Base-by-base conservation (phyloP, 2,329 filamentous ascomycete species). In the Paradendryphiella salina region DNA sequence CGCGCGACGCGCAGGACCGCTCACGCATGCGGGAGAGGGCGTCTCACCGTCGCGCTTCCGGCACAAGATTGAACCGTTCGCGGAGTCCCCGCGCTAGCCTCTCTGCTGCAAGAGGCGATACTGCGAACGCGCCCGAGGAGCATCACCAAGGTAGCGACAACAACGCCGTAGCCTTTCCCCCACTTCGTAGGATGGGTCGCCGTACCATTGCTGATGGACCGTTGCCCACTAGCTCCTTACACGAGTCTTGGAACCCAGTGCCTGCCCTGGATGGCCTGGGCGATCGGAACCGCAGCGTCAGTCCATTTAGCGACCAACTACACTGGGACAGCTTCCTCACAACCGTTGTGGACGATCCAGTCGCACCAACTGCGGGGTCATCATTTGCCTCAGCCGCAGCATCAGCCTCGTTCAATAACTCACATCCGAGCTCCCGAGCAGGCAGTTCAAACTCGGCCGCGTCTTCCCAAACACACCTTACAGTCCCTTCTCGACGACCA, bases 271-370 rank as follows among this genome's bases (percentile, higher is more conserved):
- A 95, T 71, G 90, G 90, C 3, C 81, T 96, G 13, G 91, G 90
- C 31, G 90, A 96, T 73, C 87, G 91, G 51, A 84, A 90, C 56
- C 85, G 90, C 61, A 96, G 90, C 71, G 76, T 90, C n/a, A 91
- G 87, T 66, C 86, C 87, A 5, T 76, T 78, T 42, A 75, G 75
- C 14, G 65, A 63, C 20, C 47, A 61, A 35, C 81, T 84, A 56
- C 79, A 81, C 41, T 96, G 92, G 92, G 87, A 93, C 52, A 90
- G 86, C 3, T 84, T 96, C 45, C 78, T 91, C 50, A 86, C 82
- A 5, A 95, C 89, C 0, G 82, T 96, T 54, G 86, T 88, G 0
- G 89, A 90, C 0, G 91, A 96, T 69, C 85, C 87, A 13, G 87
- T 89, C 54, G 82, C 89, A 2, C 90, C 91, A 0, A 95, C 88